These are phyloP conservation scores for Colletotrichum higginsianum DNA, from an alignment of 2,329 filamentous ascomycete genomes.

Conservation along the genomic window DNA sequence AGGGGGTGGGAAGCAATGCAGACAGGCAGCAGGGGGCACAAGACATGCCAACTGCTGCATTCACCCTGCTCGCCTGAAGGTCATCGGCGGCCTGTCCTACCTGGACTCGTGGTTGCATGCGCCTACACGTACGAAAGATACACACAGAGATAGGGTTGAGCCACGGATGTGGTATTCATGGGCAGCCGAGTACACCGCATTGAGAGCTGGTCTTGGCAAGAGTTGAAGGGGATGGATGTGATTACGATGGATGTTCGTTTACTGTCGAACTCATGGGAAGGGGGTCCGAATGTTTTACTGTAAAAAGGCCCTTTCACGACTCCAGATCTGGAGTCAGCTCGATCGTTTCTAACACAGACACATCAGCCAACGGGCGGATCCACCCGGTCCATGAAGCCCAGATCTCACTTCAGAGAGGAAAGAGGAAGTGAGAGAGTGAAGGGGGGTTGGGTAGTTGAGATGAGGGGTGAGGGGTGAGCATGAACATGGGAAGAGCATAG, in stretches of 20 bases:
- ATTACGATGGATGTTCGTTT: no score
- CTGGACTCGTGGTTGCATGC: conserved; percentile 10
- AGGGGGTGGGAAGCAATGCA: conserved; percentile 25
- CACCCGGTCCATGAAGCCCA: conserved; percentile 1
- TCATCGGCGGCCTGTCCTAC: conserved; percentile 3
- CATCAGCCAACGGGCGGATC: not conserved
- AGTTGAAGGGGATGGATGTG: not conserved
- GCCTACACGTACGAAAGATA: not conserved
- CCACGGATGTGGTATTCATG: not conserved
- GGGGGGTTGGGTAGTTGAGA: no score
- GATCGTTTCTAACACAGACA: no score
- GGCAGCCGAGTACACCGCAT: not conserved
- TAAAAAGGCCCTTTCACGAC: no score
- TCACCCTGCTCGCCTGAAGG: not conserved
- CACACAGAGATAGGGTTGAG: not conserved
- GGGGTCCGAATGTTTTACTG: no score
- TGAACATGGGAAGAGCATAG: no score
- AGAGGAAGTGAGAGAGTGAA: not conserved
- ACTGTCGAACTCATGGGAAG: no score
- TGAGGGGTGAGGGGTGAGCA: no score
- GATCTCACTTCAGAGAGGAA: conserved; percentile 9
- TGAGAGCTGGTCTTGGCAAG: not conserved
- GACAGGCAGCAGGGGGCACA: conserved; percentile 26
- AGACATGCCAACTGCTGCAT: conserved; percentile 5
- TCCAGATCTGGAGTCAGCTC: no score